Conservation (phyloP, 768 basidiomycete genomes). For the Rhizopogon vulgaris region DNA sequence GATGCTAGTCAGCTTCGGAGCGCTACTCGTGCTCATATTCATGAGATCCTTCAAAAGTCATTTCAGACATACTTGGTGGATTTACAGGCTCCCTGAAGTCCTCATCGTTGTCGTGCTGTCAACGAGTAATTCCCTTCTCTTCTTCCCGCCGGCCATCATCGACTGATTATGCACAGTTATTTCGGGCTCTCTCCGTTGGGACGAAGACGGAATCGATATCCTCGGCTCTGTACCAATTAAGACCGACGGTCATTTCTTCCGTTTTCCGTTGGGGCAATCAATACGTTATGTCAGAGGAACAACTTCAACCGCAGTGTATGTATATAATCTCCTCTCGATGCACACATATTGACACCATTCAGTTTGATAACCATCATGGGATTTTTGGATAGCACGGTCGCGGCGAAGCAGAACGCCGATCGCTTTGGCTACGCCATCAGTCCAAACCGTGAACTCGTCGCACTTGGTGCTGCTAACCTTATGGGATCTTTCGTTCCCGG, state of each 20-base stretch:
- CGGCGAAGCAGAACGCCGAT: conserved; percentile 87
- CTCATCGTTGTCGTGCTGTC: conserved; percentile 79
- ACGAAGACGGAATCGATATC: conserved; percentile 72
- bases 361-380: conserved; percentile 81
- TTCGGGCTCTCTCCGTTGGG: conserved; percentile 67
- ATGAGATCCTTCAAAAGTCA: conserved; percentile 51
- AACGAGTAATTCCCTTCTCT: conserved; percentile 50
- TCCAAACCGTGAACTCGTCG: conserved; percentile 94
- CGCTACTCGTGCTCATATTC: conserved; percentile 59
- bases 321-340: background rate
- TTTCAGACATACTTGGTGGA: conserved; percentile 59
- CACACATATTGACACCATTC: conserved; percentile 1
- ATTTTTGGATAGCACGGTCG: conserved; percentile 91
- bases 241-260: conserved; percentile 57
- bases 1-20: conserved; percentile 65
- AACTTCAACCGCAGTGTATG: conserved; percentile 78
- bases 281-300: conserved; percentile 70
- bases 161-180: conserved; percentile 42
- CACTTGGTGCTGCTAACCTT: conserved; percentile 78
- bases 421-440: conserved; percentile 85
- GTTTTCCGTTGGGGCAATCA: conserved; percentile 60
- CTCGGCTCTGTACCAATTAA: conserved; percentile 72
- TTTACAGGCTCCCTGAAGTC: conserved; percentile 86
- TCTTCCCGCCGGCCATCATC: background rate
- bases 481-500: conserved; percentile 79